Evolutionary conservation across 371 early-diverging fungal species (phyloP).

Genomic region (Rhizopus sp.): DNA sequence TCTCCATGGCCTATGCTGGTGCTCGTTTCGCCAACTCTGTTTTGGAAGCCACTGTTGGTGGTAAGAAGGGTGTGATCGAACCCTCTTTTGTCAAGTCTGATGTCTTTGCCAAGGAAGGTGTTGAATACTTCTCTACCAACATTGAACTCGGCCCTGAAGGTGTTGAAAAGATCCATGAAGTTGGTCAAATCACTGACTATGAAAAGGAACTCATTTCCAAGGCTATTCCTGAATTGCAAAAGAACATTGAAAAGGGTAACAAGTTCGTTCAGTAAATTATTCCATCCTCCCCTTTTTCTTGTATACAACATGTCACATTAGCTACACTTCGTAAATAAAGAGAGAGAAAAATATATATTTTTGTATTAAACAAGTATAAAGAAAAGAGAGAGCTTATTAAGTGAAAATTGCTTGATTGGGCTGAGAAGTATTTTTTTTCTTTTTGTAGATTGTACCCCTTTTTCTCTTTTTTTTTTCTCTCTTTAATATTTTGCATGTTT

Average conservation of each 20-base stretch:
- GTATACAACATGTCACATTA: not conserved
- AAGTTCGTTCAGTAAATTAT: constrained; percentile 56
- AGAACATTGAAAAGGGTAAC: constrained; percentile 89
- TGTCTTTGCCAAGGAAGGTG: constrained; percentile 61
- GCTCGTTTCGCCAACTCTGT: constrained; percentile 94
- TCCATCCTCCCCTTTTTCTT: not conserved
- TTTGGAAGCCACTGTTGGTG: constrained; percentile 83
- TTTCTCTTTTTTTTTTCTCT: not conserved
- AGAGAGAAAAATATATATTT: not conserved
- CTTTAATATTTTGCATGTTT: not conserved
- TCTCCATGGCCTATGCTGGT: constrained; percentile 98
- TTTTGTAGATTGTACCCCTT: not conserved
- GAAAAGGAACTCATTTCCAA: constrained; percentile 90
- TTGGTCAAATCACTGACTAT: constrained; percentile 84
- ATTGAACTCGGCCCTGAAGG: constrained; percentile 95
- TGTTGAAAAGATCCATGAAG: constrained; percentile 88
- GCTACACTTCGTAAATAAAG: not conserved
- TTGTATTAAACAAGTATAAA: not conserved
- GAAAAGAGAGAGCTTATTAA: no score
- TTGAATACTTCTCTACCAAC: constrained; percentile 95
- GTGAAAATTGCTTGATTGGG: no score
- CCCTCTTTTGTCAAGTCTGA: constrained; percentile 93
- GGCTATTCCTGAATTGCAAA: constrained; percentile 92
- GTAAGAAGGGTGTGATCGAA: constrained; percentile 90
- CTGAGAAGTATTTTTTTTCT: no score